Base-by-base conservation (phyloP, 176 grass and related monocot species). In the Eragrostis nindensis region DNA sequence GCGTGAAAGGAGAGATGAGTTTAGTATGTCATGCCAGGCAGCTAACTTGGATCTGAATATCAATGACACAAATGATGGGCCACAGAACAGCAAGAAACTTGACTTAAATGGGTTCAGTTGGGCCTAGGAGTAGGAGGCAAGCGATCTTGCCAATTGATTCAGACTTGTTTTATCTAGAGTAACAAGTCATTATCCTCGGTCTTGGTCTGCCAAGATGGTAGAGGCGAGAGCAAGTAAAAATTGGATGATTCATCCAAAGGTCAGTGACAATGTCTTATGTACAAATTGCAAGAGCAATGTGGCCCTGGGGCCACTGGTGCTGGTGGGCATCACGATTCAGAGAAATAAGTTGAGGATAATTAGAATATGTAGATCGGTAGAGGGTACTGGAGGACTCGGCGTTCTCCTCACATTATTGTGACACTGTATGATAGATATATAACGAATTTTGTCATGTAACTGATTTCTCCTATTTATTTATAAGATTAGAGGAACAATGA, bases 41-140 rank as follows among this genome's bases (percentile, higher is more conserved):
- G 60, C 85, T 27, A 76, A 93, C 54, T 62, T 99, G 79, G 90
- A 99, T 80, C 76, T 99, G 45, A 99, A 99, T 66, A 82, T 86
- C 11, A 86, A 91, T 21, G 88, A 90, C 64, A 50, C 69, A 60
- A 80, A 78, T 74, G 90, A 92, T 7, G 84, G 62, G 39, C 47
- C 78, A 73, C 80, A 89, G 24, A 82, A 79, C 62, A 84, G 84
- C 79, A 93, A 93, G 84, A 87, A 93, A 62, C 86, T 98, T 48
- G 96, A 99, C 71, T 84, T 99, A 55, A 99, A 99, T 84, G 90
- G 96, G 63, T 80, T 91, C 82, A 88, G 91, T 75, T 99, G 96
- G 90, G 85, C 73, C 69, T 95, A 93, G 78, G 45, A 60, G 68
- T 39, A 68, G 48, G 26, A 68, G 39, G n/a, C 63, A 54, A 79